Conservation (phyloP, 2,329 filamentous ascomycete genomes). For the Talaromyces sp. region DNA sequence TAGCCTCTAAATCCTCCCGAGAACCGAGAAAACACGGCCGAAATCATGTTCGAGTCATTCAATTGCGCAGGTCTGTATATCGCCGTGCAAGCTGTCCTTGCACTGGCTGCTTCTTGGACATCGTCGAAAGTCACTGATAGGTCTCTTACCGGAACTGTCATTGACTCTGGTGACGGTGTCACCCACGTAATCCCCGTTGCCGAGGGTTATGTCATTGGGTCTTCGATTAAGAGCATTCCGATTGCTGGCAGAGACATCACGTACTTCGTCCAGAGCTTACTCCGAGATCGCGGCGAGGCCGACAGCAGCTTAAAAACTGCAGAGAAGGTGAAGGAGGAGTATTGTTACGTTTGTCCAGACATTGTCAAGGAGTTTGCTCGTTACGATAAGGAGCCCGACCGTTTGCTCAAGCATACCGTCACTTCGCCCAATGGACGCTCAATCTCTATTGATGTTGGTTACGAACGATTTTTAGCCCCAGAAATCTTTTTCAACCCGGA, state of each 20-base stretch:
- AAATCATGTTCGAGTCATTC: slow-evolving; percentile 99
- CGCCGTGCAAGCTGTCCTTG: slow-evolving; percentile 93
- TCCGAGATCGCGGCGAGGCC: slow-evolving; percentile 92
- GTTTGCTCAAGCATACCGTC: slow-evolving; percentile 86
- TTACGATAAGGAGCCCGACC: slow-evolving; percentile 87
- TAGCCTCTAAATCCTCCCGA: slow-evolving; percentile 96
- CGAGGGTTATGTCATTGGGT: slow-evolving; percentile 97
- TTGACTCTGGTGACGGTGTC: slow-evolving; percentile 97
- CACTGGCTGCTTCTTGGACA: slow-evolving; percentile 95
- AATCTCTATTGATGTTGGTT: slow-evolving; percentile 85
- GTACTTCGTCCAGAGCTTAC: slow-evolving; percentile 94
- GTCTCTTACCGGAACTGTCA: slow-evolving; percentile 93
- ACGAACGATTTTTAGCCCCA: slow-evolving; percentile 94
- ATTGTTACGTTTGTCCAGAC: slow-evolving; percentile 97
- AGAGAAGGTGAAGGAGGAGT: slow-evolving; percentile 97
- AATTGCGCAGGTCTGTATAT: slow-evolving; percentile 99
- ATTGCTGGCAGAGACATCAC: slow-evolving; percentile 98
- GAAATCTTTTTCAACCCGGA: slow-evolving; percentile 99
- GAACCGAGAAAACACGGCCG: slow-evolving; percentile 97
- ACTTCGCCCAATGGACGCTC: slow-evolving; percentile 79
- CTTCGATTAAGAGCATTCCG: slow-evolving; percentile 97
- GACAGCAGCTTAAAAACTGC: slow-evolving; percentile 97
- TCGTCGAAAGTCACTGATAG: slow-evolving; percentile 96
- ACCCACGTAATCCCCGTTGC: slow-evolving; percentile 98
- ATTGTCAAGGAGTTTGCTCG: slow-evolving; percentile 97